Base-by-base conservation (phyloP, 352 stramenopile species). In the Phytopythium helicoides region DNA sequence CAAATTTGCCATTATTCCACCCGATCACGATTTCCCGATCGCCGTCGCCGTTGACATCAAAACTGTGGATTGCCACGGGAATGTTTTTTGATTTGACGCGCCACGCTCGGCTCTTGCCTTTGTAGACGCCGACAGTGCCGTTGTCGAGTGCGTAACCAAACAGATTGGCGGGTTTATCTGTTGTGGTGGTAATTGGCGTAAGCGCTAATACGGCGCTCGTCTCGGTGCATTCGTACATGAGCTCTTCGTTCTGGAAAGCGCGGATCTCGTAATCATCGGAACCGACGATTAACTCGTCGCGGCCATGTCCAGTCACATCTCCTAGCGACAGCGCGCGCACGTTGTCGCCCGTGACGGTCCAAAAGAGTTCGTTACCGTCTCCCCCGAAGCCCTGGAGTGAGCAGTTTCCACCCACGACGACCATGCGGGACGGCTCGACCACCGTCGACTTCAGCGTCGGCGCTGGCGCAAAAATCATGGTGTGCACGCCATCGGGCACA, bases 71-170 rank as follows among this genome's bases (percentile, higher is more conserved):
- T 4, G 86, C 76, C 4, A 71, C 91, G 3, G 86, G 75, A 10
- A 66, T 57, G 56, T 97, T 88, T 59, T 97, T 97, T 15, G 78
- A 93, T 60, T 97, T 97, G 56, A 97, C 87, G 47, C 92, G 81
- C 91, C 91, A 97, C 11, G 90, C 73, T 42, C 92, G 87, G 58
- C 77, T 64, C 26, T 85, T 87, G 35, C 84, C 86, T 26, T 89
- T 81, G 67, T 97, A 97, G 6, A 98, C 81, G n/a, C 90, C 92
- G n/a, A 96, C 79, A 0, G 92, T 97, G 47, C 92, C 90, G 47
- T 98, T 97, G 25, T 86, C 63, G 9, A 98, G 71, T 35, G 86
- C 87, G 60, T 97, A 97, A 19, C 72, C 87, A 31, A 94, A 97
- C 26, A 84, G 49, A 33, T 81, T 63, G 8, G 45, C 21, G 1